Evolutionary conservation across 768 basidiomycete genomes (phyloP).

Genomic region (Austroboletus festivus): DNA sequence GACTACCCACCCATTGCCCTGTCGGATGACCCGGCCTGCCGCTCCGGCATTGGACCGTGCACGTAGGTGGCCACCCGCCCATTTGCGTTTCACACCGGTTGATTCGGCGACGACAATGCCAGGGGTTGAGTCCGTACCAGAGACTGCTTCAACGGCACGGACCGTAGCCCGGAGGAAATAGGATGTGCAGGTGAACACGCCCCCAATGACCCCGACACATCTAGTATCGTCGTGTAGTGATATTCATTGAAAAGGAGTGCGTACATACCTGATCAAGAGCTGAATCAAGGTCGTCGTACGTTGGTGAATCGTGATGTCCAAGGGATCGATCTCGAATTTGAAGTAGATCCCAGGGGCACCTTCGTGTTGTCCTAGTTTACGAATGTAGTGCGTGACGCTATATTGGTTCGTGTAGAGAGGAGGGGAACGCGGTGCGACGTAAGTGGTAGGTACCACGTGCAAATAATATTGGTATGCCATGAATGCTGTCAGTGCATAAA

Average conservation of each 20-base stretch:
- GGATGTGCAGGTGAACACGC: conserved; percentile 81
- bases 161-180: conserved; percentile 66
- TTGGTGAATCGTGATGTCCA: conserved; percentile 82
- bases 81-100: conserved; percentile 61
- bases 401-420: conserved; percentile 83
- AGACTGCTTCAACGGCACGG: conserved; percentile 65
- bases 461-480: conserved; percentile 93
- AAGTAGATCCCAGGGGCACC: conserved; percentile 96
- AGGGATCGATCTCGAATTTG: conserved; percentile 95
- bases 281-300: conserved; percentile 81
- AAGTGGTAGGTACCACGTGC: conserved; percentile 93
- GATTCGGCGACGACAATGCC: conserved; percentile 65
- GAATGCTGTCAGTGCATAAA: conserved; percentile 52
- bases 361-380: conserved; percentile 65
- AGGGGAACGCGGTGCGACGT: conserved; percentile 65
- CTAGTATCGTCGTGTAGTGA: conserved; percentile 30
- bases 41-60: conserved; percentile 42
- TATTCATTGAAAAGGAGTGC: too few relatives aligned
- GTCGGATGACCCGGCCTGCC: conserved; percentile 45
- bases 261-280: conserved; percentile 64
- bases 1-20: conserved; percentile 58
- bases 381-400: conserved; percentile 90
- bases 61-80: conserved; percentile 64
- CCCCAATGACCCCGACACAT: conserved; percentile 90
- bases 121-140: conserved; percentile 49